Base-by-base conservation (phyloP, 495 filamentous ascomycete genomes). In the Parathielavia hyrcaniae region DNA sequence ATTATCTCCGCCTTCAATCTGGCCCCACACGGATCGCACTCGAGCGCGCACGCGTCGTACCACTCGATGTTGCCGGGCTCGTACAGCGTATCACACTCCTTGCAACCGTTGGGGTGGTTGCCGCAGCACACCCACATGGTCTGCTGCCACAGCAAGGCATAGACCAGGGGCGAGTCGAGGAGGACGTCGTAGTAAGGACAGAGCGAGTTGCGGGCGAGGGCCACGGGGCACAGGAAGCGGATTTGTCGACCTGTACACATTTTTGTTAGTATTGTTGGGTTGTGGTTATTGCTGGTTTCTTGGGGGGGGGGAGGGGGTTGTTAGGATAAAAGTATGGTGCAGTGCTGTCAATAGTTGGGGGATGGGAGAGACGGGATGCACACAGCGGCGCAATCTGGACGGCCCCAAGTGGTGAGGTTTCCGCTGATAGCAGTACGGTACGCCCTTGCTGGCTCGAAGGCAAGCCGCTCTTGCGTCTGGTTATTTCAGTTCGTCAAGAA, bases 201-300 rank as follows among this genome's bases (percentile, higher is more conserved):
- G 6, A 22, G 50, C n/a, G 10, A 4, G 19, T 26, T 20, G 0
- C 19, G 10, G 32, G 1, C 10, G 12, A 26, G 19, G 19, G 32
- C 19, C 20, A 22, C 19, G 6, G 50, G 50, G 50, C 50, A 52
- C 5, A 26, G 26, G 36, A 52, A 52, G 50, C 50, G 50, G 50
- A 52, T 16, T 5, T 8, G 14, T n/a, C n/a, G 14, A 20, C 50
- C 50, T 3, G 3, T 23, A 19, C 50, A 52, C 50, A 52, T 52
- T 26, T 38, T 26, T 50, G n/a, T 1, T 50, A 19, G 30, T 35
- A 12, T 13, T 26, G 2, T 13, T 47, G 13, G 17, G 26, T 23
- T 49, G n/a, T 49, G 23, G 23, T 17, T 4, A 5, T 48, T 44
- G 5, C 26, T 53, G 26, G 26, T 30, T 30, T 30, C 6, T 6